Conservation (phyloP, 257 asterid genomes). For the Gentiana dahurica region DNA sequence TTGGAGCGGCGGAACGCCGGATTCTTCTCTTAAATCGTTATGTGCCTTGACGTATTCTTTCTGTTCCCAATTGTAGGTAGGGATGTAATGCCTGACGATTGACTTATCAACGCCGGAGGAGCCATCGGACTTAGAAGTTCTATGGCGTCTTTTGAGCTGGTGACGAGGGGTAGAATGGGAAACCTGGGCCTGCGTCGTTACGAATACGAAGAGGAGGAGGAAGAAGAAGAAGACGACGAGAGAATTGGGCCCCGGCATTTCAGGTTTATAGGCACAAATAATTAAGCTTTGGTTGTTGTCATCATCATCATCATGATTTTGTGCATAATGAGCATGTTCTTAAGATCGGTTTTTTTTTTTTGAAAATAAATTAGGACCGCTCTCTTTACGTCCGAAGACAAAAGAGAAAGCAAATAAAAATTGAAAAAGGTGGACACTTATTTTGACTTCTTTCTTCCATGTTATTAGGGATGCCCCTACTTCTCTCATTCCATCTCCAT, state of each 20-base stretch:
- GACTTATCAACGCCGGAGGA: too few species aligned
- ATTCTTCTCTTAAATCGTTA: slow-evolving; percentile 28
- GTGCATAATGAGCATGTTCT: too few species aligned
- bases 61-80: slow-evolving; percentile 28
- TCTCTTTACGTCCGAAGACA: neutral
- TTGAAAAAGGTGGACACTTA: neutral
- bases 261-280: neutral
- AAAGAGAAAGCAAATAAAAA: neutral
- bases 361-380: neutral
- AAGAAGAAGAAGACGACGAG: slow-evolving; percentile 2
- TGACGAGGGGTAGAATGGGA: neutral
- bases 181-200: neutral
- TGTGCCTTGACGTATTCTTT: slow-evolving; percentile 37
- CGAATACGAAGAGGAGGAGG: neutral
- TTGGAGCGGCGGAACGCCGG: slow-evolving; percentile 27
- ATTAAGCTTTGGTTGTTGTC: too few species aligned
- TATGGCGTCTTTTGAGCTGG: neutral
- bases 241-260: slow-evolving; percentile 1
- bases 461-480: too few species aligned
- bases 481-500: too few species aligned
- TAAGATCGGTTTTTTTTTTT: too few species aligned
- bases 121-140: neutral
- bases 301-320: too few species aligned
- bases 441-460: too few species aligned
- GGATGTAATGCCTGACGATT: neutral